phyloP scores from a whole-genome alignment of 768 basidiomycete species.

The Daedaleopsis nitida region DNA sequence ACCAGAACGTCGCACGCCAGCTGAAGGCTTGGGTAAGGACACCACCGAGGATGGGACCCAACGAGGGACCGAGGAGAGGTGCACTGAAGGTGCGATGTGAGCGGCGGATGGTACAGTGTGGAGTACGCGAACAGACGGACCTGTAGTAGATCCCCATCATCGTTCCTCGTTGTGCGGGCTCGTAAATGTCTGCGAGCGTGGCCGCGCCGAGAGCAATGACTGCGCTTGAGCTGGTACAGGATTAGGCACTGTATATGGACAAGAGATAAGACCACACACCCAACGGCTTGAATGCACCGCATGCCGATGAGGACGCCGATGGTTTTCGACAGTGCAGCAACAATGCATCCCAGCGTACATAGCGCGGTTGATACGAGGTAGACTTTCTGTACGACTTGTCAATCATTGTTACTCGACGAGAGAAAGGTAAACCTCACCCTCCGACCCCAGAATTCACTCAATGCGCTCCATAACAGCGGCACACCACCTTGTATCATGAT shows the following conservation, averaged over 20 bases:
- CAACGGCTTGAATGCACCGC: conserved; percentile 67
- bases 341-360: conserved; percentile 56
- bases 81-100: conserved; percentile 41
- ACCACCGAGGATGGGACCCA: conserved; percentile 76
- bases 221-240: conserved; percentile 54
- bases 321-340: conserved; percentile 55
- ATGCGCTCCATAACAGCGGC: conserved; percentile 68
- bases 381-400: conserved; percentile 40
- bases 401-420: neutral
- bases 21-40: conserved; percentile 62
- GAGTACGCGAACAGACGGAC: conserved; percentile 1
- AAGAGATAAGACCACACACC: conserved; percentile 38
- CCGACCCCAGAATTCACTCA: conserved; percentile 76
- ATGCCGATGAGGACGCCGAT: conserved; percentile 67
- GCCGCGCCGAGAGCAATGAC: conserved; percentile 75
- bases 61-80: conserved; percentile 69
- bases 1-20: conserved; percentile 88
- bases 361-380: conserved; percentile 55
- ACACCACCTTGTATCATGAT: conserved; percentile 69
- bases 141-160: conserved; percentile 79
- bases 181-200: conserved; percentile 78
- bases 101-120: neutral
- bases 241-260: neutral
- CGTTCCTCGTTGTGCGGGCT: conserved; percentile 70
- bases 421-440: conserved; percentile 46